phyloP scores from a whole-genome alignment of 2,329 filamentous ascomycete species.

The Colletotrichum australisinense region DNA sequence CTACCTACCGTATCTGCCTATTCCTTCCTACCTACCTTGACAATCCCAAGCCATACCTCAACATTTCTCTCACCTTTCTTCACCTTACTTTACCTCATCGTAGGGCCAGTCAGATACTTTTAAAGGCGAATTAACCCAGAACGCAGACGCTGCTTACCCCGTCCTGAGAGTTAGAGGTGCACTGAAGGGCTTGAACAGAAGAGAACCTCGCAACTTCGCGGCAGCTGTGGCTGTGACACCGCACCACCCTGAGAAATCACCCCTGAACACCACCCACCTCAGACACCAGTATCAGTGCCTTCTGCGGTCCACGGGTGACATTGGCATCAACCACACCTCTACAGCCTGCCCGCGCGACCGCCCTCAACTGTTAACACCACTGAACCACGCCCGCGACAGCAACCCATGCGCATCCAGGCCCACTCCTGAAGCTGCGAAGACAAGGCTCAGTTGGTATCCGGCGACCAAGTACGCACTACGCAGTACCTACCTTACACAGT shows the following conservation, averaged over 20 bases:
- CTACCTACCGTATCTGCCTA: neutral
- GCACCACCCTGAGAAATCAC: neutral
- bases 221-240: neutral
- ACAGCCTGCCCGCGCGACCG: neutral
- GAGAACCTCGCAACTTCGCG: neutral
- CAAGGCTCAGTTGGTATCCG: neutral
- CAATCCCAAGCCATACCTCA: too few relatives aligned
- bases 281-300: neutral
- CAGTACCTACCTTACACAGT: neutral
- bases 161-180: neutral
- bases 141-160: too few relatives aligned
- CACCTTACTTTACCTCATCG: too few relatives aligned
- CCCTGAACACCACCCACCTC: neutral
- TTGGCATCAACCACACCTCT: constrained; percentile 3
- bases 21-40: too few relatives aligned
- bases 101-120: too few relatives aligned
- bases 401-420: constrained; percentile 19
- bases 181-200: neutral
- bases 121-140: too few relatives aligned
- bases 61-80: too few relatives aligned
- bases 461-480: neutral
- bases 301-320: neutral
- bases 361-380: neutral
- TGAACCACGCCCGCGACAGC: neutral
- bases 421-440: constrained; percentile 20